Percentiles rank a stretch among this genome's conserved stretches.
phyloP scores from a whole-genome alignment of 352 stramenopile genomes.

The Pythium grandisporangium region DNA sequence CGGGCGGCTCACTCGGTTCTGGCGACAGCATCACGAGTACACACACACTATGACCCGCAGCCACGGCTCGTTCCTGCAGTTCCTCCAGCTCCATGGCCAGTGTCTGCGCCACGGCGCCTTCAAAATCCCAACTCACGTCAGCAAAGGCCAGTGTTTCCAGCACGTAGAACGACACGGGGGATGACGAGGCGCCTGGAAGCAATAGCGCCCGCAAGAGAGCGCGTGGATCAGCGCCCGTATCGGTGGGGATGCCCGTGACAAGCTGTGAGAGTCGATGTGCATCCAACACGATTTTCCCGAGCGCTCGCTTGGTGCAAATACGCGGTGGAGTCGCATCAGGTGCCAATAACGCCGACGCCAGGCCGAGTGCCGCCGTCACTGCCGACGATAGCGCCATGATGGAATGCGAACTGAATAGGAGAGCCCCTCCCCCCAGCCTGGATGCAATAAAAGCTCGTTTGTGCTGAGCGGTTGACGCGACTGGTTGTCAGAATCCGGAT shows the following conservation, averaged over 20 bases:
- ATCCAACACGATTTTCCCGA: conserved; percentile 44
- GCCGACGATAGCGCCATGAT: no score
- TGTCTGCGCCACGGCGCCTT: conserved; percentile 28
- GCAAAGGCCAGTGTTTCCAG: conserved; percentile 19
- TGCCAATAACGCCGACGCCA: conserved; percentile 25
- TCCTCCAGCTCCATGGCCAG: conserved; percentile 58
- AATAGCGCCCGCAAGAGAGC: conserved; percentile 3
- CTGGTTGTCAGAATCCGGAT: no score
- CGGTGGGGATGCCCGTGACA: conserved; percentile 5
- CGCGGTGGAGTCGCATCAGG: conserved; percentile 9
- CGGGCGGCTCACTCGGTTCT: no score
- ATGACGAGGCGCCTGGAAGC: no score
- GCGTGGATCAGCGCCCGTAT: background rate
- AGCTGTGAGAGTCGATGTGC: conserved; percentile 44
- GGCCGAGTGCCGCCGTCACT: no score
- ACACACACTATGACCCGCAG: conserved; percentile 17
- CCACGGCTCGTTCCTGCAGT: conserved; percentile 22
- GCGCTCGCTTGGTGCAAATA: conserved; percentile 32
- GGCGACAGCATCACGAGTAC: conserved; percentile 21
- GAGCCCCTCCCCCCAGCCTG: no score
- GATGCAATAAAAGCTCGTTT: no score
- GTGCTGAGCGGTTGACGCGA: no score
- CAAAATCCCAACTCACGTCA: conserved; percentile 52
- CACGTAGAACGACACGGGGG: background rate
- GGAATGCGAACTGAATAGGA: no score